Evolutionary conservation across 371 early-diverging fungal species (phyloP), one percentile per base, ranked within the genome.

Genomic region (Mortierella sp.): DNA sequence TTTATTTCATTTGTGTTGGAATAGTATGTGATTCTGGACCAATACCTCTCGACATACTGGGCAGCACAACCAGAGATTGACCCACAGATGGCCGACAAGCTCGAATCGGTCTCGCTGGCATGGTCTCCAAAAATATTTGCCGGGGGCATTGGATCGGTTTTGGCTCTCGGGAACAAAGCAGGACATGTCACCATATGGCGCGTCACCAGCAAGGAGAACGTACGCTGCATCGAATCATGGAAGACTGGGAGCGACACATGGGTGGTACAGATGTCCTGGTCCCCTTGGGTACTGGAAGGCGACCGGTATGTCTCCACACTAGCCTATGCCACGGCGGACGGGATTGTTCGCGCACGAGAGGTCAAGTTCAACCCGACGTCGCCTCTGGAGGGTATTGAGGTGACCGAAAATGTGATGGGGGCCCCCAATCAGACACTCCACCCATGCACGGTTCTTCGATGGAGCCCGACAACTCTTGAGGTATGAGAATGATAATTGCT

Each of bases 41-140:
- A 58, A 19, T 43, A 71, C 34, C 34, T 83, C 9, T 45, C 66
- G 19, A 31, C 40, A 9, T 67, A 74, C 41, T 83, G 83, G 83
- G 43, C 40, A 48, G 74, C 75, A 43, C 52, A 39, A 8, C 24
- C 9, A 1, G 64, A 69, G 31, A 34, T 78, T 3, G 53, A 75
- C 13, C 70, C 69, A 31, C 47, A 55, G 1, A 75, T 69, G 66
- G 70, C 70, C 5, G 83, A 83, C 55, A 73, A 66, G 34, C 24
- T 83, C 4, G 83, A 83, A 48, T 55, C 69, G 13, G 76, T 63
- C 11, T 78, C 83, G 1, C 8, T 83, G 66, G 83, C 83, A 44
- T 83, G 83, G 83, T 77, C 83, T 58, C 83, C 83, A 26, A 83
- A 75, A 22, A 83, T 78, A 14, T 26, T 43, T n/a, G 22, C 52